Evolutionary conservation across 352 stramenopile genomes (phyloP).

Genomic region (Phytophthora cactorum): DNA sequence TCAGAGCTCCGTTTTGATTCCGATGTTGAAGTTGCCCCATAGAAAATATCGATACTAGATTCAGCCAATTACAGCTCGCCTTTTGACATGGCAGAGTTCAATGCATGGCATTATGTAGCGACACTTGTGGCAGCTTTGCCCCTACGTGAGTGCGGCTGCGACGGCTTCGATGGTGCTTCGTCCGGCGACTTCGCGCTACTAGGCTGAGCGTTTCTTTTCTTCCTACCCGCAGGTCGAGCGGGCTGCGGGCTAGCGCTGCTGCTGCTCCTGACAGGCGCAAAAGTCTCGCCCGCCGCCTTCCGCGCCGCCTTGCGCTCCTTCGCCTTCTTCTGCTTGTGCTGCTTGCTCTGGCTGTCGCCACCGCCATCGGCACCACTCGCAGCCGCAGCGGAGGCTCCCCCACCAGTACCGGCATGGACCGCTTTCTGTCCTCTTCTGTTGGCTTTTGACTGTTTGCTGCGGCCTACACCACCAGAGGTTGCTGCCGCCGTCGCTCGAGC

Average conservation of each 20-base stretch:
- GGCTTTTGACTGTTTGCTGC: constrained; percentile 10
- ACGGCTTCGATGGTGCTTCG: not conserved
- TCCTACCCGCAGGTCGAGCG: constrained; percentile 6
- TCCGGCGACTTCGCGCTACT: not conserved
- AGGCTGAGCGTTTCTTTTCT: constrained; percentile 4
- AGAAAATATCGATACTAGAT: constrained; percentile 12
- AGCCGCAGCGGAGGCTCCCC: not conserved
- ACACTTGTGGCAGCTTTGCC: not conserved
- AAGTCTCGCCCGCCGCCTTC: constrained; percentile 38
- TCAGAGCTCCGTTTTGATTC: not conserved
- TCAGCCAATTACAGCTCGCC: constrained; percentile 18
- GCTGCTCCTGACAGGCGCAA: constrained; percentile 2
- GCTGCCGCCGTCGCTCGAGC: constrained; percentile 16
- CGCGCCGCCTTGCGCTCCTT: constrained; percentile 40
- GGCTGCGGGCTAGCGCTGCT: constrained; percentile 1
- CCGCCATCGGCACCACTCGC: not conserved
- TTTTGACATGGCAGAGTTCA: not conserved
- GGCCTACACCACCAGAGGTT: not conserved
- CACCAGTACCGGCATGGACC: not conserved
- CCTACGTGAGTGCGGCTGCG: constrained; percentile 1
- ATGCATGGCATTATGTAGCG: not conserved
- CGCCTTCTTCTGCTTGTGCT: constrained; percentile 41
- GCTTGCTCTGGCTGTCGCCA: constrained; percentile 29
- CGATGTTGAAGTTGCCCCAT: constrained; percentile 27
- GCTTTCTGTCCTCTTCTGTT: constrained; percentile 28